Base-by-base conservation (phyloP, 768 basidiomycete genomes). In the Mycena capillaripes region DNA sequence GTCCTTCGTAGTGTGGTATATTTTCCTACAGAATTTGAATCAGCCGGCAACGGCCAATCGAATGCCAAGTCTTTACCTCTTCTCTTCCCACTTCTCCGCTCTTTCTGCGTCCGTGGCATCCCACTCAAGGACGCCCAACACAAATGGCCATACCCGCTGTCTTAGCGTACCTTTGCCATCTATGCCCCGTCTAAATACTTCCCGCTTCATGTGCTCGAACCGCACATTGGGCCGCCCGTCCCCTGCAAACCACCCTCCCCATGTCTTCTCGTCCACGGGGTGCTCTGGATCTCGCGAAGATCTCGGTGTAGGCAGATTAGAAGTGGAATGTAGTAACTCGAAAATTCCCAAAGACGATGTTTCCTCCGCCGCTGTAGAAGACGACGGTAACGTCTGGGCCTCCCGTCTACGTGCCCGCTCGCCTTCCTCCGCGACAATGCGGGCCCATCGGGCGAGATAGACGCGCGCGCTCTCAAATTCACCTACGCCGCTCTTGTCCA, bases 371-470 rank as follows among this genome's bases (percentile, higher is more conserved):
- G 84, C 76, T 5, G 87, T 83, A 3, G 84, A 85, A 8, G 88
- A 85, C 3, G 90, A 82, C 4, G 90, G 90, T 16, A 94, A 76
- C 0, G 88, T 85, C 78, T 93, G 92, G 0, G 93, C 90, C 80
- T 99, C 98, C 52, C 89, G 88, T 74, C 91, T 84, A 50, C 98
- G 88, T 7, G 96, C 91, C 19, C 95, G 88, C 81, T 99, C 98
- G 21, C 98, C 98, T 80, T 99, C 98, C 81, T 99, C 98, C 2
- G 98, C 98, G 1, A 99, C 98, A 69, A 96, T 94, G 59, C 97
- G 88, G 4, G 98, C 98, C 98, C 98, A 99, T 36, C 95, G 88
- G 12, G 98, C 98, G 11, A 99, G 89, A 80, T 99, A 99, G 9
- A 99, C 95, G 6, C 97, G 88, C 0, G 98, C 98, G 70, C 95